Evolutionary conservation across 2,329 filamentous ascomycete species (phyloP).

Genomic region (Xylariaceae sp.): DNA sequence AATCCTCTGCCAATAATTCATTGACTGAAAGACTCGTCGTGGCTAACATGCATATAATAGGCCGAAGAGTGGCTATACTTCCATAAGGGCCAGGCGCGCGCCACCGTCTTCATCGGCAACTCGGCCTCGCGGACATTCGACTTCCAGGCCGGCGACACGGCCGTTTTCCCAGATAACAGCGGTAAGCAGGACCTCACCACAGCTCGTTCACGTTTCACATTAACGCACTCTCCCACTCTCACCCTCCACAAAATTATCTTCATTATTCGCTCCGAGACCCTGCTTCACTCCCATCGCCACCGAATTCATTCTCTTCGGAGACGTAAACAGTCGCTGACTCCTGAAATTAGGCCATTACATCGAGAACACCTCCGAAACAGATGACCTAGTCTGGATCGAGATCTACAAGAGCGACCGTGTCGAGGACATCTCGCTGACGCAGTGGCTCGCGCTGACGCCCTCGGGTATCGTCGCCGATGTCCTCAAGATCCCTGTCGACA

Average conservation of each 20-base stretch:
- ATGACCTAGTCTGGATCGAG: constrained; percentile 72
- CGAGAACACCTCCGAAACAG: constrained; percentile 68
- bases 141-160: constrained; percentile 71
- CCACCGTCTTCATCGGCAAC: constrained; percentile 70
- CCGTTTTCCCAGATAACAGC: constrained; percentile 71
- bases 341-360: constrained; percentile 64
- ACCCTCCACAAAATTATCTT: background rate
- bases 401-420: constrained; percentile 73
- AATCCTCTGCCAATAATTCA: no score
- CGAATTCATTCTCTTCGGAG: no score
- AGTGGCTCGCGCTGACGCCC: constrained; percentile 74
- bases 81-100: constrained; percentile 65
- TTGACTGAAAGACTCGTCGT: no score
- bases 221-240: background rate
- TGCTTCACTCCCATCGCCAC: no score
- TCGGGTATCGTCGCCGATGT: constrained; percentile 66
- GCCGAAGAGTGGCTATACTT: constrained; percentile 77
- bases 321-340: background rate
- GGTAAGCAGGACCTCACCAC: constrained; percentile 45
- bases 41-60: constrained; percentile 42
- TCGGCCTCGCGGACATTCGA: constrained; percentile 70
- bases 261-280: no score
- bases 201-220: background rate
- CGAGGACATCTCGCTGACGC: constrained; percentile 69
- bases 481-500: constrained; percentile 63